Base-by-base conservation (phyloP, 2,329 filamentous ascomycete genomes). In the Cladosporium sp. region DNA sequence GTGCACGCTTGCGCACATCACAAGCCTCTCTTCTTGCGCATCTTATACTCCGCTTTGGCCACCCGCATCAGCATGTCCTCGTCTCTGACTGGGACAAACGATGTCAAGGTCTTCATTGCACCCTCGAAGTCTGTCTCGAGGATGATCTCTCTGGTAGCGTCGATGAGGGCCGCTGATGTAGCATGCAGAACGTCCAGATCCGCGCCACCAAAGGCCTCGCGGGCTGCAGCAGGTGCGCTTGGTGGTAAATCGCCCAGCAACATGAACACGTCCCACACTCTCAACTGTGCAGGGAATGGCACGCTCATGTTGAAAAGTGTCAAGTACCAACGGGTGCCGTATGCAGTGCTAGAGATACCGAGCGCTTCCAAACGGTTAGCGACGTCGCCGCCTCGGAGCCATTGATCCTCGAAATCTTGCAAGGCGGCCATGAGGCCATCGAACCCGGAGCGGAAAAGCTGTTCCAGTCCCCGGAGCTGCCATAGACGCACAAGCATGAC, bases 201-300 rank as follows among this genome's bases (percentile, higher is more conserved):
- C 47, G 87, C 85, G 71, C 85, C 82, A 72, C 71, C 75, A 88
- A 85, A 55, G 78, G 76, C 30, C 63, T 52, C 66, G 59, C 67
- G 41, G 67, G 71, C 63, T 67, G 71, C 60, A 18, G 52, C 30
- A 30, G 60, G 41, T 7, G 47, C 64, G 11, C 85, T 84, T 11
- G 18, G 4, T 11, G 60, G 28, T 4, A 32, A 14, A 71, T 94
- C 92, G 57, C 94, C 95, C 14, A 98, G 86, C 15, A 99, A 87
- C 86, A 99, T 92, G 79, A 98, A 98, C 1, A 97, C 91, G 75
- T 99, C 95, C 95, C 95, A 99, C 18, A 99, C 91, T 59, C 95
- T 90, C 41, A 99, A 88, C 78, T 98, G 95, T 3, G 94, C 93
- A 0, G 92, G 86, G 74, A 98, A 99, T 0, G 95, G 95, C 61